A percentile compares a stretch with the other conserved stretches of the same genome.
Conservation (phyloP, 2,329 filamentous ascomycete genomes). For the Trichothecium sympodiale region DNA sequence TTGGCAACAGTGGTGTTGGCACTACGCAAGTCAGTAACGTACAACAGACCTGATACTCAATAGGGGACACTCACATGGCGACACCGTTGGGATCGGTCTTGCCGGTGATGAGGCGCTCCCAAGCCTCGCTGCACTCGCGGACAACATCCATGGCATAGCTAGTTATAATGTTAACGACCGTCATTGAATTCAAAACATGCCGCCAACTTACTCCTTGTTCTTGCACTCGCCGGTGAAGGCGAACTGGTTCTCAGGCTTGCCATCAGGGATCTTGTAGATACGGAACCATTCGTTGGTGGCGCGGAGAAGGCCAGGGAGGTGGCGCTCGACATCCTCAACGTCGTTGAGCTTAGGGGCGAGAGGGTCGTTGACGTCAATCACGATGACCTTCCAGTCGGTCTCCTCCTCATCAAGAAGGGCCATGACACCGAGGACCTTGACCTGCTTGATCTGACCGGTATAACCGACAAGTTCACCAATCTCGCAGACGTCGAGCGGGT, state of each 20-base stretch:
- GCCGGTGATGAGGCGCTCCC: slow-evolving; percentile 91
- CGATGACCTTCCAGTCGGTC: slow-evolving; percentile 99
- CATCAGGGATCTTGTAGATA: slow-evolving; percentile 99
- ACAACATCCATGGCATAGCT: slow-evolving; percentile 93
- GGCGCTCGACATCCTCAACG: slow-evolving; percentile 96
- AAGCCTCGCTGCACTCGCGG: slow-evolving; percentile 90
- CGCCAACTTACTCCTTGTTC: slow-evolving; percentile 75
- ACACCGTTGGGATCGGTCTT: slow-evolving; percentile 71
- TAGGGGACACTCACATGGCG: slow-evolving; percentile 55
- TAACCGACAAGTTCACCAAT: slow-evolving; percentile 97
- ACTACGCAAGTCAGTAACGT: slow-evolving; percentile 33
- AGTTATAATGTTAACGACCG: slow-evolving; percentile 5
- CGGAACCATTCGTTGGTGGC: slow-evolving; percentile 99
- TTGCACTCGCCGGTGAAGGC: slow-evolving; percentile 99
- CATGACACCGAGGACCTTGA: slow-evolving; percentile 99
- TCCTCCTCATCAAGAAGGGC: slow-evolving; percentile 98
- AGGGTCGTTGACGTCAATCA: slow-evolving; percentile 97
- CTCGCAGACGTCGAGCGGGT: slow-evolving; percentile 98
- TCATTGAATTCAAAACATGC: slow-evolving; percentile 1
- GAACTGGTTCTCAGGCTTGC: slow-evolving; percentile 99
- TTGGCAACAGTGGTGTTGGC: slow-evolving; percentile 69
- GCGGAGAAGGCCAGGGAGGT: slow-evolving; percentile 90
- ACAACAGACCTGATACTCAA: neutral
- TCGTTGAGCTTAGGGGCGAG: slow-evolving; percentile 95
- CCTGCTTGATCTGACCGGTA: slow-evolving; percentile 95